These are phyloP conservation scores for Dictyostelium brefeldianum DNA, from an alignment of 78 protist genomes.

Conservation along the genomic window DNA sequence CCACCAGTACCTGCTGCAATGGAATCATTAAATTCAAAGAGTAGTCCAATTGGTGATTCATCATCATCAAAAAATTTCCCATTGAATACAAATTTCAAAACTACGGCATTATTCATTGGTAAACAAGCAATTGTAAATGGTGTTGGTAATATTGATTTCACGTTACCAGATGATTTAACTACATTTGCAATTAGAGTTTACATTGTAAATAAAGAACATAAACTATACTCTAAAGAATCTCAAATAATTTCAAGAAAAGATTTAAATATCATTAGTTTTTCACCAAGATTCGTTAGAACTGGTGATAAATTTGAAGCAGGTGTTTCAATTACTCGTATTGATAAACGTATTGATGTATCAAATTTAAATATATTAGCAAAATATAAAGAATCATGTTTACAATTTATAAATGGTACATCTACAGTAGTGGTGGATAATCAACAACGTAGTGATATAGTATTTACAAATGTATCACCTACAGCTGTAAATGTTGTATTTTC, in stretches of 20 bases:
- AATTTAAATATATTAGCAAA: conserved; percentile 4
- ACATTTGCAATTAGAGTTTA: conserved; percentile 41
- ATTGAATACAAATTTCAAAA: conserved; percentile 19
- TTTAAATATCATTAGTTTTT: conserved; percentile 18
- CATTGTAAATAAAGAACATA: background rate
- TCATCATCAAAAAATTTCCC: background rate
- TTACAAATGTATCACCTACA: background rate
- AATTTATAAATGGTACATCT: background rate
- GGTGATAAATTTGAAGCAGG: conserved; percentile 62
- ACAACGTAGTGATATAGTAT: background rate
- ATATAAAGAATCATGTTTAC: background rate
- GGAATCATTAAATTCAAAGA: background rate
- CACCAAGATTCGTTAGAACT: conserved; percentile 65
- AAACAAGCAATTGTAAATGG: conserved; percentile 26
- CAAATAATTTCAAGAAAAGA: conserved; percentile 34
- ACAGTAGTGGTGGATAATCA: background rate
- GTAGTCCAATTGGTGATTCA: background rate
- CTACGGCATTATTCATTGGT: conserved; percentile 54
- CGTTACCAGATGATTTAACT: conserved; percentile 63
- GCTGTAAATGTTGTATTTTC: conserved; percentile 4
- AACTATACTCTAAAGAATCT: conserved; percentile 1
- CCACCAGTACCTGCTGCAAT: background rate
- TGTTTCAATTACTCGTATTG: conserved; percentile 18
- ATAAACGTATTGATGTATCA: background rate
- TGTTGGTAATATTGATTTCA: background rate